phyloP scores from a whole-genome alignment of 1,139 yeast genomes.

The Blastobotrys illinoisensis region DNA sequence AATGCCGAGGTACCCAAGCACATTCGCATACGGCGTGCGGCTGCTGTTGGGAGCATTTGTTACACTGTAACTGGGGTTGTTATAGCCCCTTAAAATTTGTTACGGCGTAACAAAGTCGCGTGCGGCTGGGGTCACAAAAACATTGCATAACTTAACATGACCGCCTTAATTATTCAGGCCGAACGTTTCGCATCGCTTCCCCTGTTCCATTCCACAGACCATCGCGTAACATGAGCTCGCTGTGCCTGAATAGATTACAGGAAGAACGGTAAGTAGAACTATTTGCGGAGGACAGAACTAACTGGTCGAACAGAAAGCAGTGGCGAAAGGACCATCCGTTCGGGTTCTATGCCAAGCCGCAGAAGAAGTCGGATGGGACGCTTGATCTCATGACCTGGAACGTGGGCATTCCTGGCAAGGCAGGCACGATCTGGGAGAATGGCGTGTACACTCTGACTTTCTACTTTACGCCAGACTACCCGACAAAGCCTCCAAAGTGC shows the following conservation, averaged over 20 bases:
- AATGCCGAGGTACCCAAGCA: not conserved
- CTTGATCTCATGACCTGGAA: conserved; percentile 83
- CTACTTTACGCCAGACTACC: conserved; percentile 83
- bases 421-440: conserved; percentile 80
- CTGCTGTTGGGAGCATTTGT: too few relatives aligned
- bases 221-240: conserved; percentile 18
- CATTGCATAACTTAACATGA: not conserved
- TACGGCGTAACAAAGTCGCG: too few relatives aligned
- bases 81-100: too few relatives aligned
- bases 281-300: too few relatives aligned
- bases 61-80: too few relatives aligned
- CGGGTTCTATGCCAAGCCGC: conserved; percentile 92
- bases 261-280: conserved; percentile 52
- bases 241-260: conserved; percentile 75
- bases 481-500: conserved; percentile 94
- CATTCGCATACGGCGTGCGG: not conserved
- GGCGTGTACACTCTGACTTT: conserved; percentile 86
- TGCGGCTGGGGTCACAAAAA: not conserved
- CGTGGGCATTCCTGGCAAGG: conserved; percentile 93
- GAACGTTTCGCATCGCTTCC: not conserved
- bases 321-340: conserved; percentile 99
- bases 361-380: conserved; percentile 69
- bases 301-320: conserved; percentile 81
- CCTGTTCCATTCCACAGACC: not conserved
- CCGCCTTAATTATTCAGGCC: not conserved